These are phyloP conservation scores for Coelastrella sp. DNA, from an alignment of 139 green algal species.

Conservation along the genomic window DNA sequence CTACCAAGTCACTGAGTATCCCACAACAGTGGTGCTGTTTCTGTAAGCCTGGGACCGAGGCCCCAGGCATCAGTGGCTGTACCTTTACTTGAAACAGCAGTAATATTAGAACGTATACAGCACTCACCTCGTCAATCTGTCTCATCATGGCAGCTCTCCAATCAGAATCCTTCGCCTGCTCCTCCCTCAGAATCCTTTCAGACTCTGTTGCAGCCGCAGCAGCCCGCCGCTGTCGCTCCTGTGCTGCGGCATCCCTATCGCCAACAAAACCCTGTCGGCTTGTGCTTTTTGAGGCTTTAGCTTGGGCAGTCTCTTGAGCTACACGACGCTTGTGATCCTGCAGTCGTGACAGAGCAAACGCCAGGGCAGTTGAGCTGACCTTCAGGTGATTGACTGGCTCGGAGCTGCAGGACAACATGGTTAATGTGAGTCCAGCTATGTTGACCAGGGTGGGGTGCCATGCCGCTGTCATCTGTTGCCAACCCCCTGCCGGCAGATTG, in stretches of 20 bases:
- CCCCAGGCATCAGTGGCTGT: too few species aligned
- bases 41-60: too few species aligned
- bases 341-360: neutral
- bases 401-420: too few species aligned
- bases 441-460: too few species aligned
- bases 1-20: too few species aligned
- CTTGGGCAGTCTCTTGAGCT: neutral
- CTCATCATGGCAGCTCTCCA: conserved; percentile 65
- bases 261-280: conserved; percentile 16
- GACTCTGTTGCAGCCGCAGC: conserved; percentile 39
- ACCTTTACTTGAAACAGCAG: neutral
- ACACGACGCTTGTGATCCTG: conserved; percentile 4
- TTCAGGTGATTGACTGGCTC: too few species aligned
- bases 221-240: conserved; percentile 46
- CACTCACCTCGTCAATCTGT: conserved; percentile 43
- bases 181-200: conserved; percentile 62
- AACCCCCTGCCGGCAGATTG: too few species aligned
- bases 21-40: too few species aligned
- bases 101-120: neutral
- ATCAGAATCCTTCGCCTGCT: conserved; percentile 56
- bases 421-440: too few species aligned
- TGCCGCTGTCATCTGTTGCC: too few species aligned
- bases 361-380: neutral
- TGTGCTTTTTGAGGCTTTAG: neutral
- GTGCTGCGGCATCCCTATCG: neutral